phyloP scores from a whole-genome alignment of 2,329 filamentous ascomycete species.

The Colletotrichum sidae region DNA sequence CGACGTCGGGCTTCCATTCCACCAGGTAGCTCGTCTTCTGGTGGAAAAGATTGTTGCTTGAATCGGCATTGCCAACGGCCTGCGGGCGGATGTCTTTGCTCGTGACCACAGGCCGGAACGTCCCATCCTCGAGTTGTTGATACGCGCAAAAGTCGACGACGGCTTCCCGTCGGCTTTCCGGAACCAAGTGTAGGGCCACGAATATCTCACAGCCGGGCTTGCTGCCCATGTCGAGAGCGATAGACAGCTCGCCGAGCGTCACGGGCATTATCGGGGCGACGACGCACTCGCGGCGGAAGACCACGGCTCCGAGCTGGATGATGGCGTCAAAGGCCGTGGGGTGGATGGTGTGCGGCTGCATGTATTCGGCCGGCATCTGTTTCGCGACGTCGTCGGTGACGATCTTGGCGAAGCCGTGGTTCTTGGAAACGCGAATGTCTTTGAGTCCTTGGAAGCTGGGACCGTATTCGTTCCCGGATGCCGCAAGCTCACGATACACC shows the following conservation, averaged over 20 bases:
- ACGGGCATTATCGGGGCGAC: neutral
- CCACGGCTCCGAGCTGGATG: neutral
- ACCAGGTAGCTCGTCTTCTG: constrained; percentile 1
- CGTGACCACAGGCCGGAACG: too few species aligned
- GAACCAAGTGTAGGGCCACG: too few species aligned
- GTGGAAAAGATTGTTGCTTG: neutral
- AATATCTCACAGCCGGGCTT: too few species aligned
- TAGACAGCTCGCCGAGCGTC: too few species aligned
- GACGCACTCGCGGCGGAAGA: too few species aligned
- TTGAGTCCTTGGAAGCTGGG: neutral
- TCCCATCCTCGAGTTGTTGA: too few species aligned
- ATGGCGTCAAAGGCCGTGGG: constrained; percentile 5
- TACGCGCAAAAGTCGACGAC: too few species aligned
- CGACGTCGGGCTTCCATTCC: constrained; percentile 6
- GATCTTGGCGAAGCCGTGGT: neutral
- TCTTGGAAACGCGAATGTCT: neutral
- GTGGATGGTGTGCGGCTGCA: constrained; percentile 8
- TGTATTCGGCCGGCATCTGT: neutral
- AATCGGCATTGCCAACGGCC: neutral
- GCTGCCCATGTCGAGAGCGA: too few species aligned
- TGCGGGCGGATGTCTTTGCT: constrained; percentile 3
- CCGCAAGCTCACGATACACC: neutral
- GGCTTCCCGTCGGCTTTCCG: too few species aligned
- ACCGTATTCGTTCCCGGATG: constrained; percentile 5
- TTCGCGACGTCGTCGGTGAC: neutral